These are phyloP conservation scores for Nakaseomyces uthaithaninus DNA, from an alignment of 1,139 yeast species.

Conservation along the genomic window DNA sequence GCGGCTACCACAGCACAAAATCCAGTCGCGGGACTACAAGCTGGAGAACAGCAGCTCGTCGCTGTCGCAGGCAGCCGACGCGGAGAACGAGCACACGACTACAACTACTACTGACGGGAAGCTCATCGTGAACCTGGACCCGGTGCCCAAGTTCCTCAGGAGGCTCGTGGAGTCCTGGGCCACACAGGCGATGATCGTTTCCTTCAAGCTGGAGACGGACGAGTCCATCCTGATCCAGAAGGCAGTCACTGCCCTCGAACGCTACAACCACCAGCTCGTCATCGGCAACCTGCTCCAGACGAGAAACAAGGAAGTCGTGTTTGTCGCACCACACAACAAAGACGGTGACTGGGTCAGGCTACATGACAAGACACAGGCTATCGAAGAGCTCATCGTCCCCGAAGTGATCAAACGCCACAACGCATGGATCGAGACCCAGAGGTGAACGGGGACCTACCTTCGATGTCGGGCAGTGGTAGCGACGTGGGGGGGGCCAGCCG, in stretches of 20 bases:
- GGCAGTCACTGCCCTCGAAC: conserved; percentile 65
- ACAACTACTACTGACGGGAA: conserved; percentile 43
- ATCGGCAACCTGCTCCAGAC: conserved; percentile 90
- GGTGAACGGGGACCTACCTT: neutral
- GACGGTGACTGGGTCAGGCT: conserved; percentile 46
- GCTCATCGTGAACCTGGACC: conserved; percentile 77
- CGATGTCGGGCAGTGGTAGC: neutral
- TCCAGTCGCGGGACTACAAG: conserved; percentile 62
- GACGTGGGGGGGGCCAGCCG: too few relatives aligned
- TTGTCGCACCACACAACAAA: conserved; percentile 50
- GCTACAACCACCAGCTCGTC: conserved; percentile 88
- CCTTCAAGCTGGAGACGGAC: conserved; percentile 93
- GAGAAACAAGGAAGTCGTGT: conserved; percentile 78
- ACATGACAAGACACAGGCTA: conserved; percentile 23
- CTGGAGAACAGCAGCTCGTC: conserved; percentile 5
- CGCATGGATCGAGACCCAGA: conserved; percentile 42
- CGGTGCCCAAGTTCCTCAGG: conserved; percentile 88
- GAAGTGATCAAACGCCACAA: conserved; percentile 56
- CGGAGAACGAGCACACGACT: conserved; percentile 13
- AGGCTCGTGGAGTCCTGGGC: conserved; percentile 93
- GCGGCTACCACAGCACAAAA: conserved; percentile 84
- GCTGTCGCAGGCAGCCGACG: neutral
- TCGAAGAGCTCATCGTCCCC: conserved; percentile 58
- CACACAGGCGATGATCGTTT: conserved; percentile 86
- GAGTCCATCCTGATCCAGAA: conserved; percentile 57